Evolutionary conservation across 2,329 filamentous ascomycete species (phyloP).

Genomic region (Ophiostoma fasciatum): DNA sequence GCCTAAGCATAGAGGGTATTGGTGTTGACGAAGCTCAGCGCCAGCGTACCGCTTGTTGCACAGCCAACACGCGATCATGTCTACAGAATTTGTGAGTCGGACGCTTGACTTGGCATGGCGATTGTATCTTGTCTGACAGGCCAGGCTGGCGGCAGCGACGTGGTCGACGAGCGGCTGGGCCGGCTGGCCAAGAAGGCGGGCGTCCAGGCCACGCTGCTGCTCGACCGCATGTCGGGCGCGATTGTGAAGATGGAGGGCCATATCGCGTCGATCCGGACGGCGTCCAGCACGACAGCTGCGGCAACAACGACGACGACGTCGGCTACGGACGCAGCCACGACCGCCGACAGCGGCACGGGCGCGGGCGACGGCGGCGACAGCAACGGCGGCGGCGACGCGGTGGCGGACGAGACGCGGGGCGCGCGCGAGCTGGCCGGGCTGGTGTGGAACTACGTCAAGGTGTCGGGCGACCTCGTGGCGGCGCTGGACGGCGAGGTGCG

Average conservation of each 20-base stretch:
- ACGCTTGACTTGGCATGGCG: not conserved
- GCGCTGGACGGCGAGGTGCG: slow-evolving; percentile 56
- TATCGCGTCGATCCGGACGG: slow-evolving; percentile 40
- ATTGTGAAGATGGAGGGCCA: slow-evolving; percentile 65
- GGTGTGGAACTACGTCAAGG: slow-evolving; percentile 62
- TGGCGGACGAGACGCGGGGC: slow-evolving; percentile 22
- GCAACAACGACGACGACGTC: not conserved
- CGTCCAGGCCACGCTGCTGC: slow-evolving; percentile 62
- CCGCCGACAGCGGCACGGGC: slow-evolving; percentile 4
- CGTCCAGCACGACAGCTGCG: slow-evolving; percentile 13
- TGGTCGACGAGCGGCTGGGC: slow-evolving; percentile 48
- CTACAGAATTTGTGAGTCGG: slow-evolving; percentile 7
- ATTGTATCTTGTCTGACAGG: not conserved
- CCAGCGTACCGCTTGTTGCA: too few relatives aligned
- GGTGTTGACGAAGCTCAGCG: too few relatives aligned
- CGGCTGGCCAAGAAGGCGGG: slow-evolving; percentile 64
- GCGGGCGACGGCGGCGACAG: not conserved
- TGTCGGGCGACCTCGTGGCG: slow-evolving; percentile 53
- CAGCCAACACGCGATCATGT: slow-evolving; percentile 6
- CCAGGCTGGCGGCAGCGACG: slow-evolving; percentile 34
- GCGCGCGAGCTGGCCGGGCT: slow-evolving; percentile 60
- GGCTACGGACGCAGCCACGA: too few relatives aligned
- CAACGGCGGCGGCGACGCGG: slow-evolving; percentile 1
- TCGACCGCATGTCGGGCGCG: slow-evolving; percentile 56
- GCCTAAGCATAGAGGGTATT: too few relatives aligned